Evolutionary conservation across 2,329 filamentous ascomycete genomes (phyloP).

Genomic region (Chaetomiaceae sp.): DNA sequence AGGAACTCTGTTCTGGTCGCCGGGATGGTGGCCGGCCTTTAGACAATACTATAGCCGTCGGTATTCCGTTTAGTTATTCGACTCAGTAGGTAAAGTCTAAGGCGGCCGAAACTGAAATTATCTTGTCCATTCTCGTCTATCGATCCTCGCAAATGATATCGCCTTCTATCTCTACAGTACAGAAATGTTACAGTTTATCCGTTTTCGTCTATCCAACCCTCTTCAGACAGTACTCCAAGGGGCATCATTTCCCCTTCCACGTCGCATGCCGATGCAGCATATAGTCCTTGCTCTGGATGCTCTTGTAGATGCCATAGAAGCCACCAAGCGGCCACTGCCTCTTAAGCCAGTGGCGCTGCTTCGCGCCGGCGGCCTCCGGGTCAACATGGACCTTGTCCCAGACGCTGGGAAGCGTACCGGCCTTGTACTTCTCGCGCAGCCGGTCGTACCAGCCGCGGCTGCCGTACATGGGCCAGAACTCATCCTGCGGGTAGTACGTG

Average conservation of each 20-base stretch:
- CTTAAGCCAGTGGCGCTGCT: slow-evolving; percentile 41
- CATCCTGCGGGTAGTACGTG: slow-evolving; percentile 70
- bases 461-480: slow-evolving; percentile 47
- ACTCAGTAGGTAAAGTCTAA: no score
- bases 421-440: slow-evolving; percentile 58
- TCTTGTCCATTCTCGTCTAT: background rate
- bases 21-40: no score
- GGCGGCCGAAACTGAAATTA: no score
- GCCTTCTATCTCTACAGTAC: background rate
- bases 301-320: slow-evolving; percentile 54
- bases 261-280: slow-evolving; percentile 51
- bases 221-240: background rate
- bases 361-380: slow-evolving; percentile 27
- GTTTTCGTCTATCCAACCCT: background rate
- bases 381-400: slow-evolving; percentile 65
- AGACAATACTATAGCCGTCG: no score
- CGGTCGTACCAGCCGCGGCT: slow-evolving; percentile 55
- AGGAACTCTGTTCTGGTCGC: no score
- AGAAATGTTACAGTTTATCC: background rate
- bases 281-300: slow-evolving; percentile 54
- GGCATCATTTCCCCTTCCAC: slow-evolving; percentile 35
- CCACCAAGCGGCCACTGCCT: slow-evolving; percentile 52
- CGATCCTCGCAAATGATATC: no score
- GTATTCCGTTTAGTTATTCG: no score
- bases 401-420: slow-evolving; percentile 57